A percentile compares a stretch with the other conserved stretches of the same genome.
phyloP scores from a whole-genome alignment of 257 asterid genomes.

The Lavandula angustifolia region DNA sequence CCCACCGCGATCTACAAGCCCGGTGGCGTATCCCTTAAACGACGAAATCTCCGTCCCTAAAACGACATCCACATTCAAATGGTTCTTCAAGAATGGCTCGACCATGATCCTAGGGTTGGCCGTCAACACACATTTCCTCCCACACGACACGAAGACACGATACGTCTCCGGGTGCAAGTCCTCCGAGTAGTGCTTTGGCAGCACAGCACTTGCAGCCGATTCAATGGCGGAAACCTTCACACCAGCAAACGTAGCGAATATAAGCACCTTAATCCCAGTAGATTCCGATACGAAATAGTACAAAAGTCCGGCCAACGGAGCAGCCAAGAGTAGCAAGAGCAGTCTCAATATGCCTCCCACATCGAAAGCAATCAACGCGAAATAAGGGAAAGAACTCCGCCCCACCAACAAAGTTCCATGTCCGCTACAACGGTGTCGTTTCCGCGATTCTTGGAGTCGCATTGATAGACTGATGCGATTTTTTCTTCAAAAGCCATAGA shows the following conservation, averaged over 20 bases:
- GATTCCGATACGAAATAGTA: conserved; percentile 34
- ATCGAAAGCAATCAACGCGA: conserved; percentile 38
- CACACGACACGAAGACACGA: conserved; percentile 36
- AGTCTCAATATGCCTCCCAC: conserved; percentile 37
- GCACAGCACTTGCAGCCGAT: conserved; percentile 20
- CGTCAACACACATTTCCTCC: conserved; percentile 34
- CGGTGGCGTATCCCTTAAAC: conserved; percentile 19
- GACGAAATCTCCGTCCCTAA: conserved; percentile 37
- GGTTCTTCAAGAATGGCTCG: conserved; percentile 34
- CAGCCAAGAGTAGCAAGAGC: conserved; percentile 27
- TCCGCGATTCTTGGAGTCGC: conserved; percentile 23
- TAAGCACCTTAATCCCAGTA: conserved; percentile 23
- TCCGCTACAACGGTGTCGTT: conserved; percentile 30
- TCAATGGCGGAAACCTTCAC: conserved; percentile 25
- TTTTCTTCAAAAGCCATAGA: not conserved
- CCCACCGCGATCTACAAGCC: conserved; percentile 2
- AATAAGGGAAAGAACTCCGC: conserved; percentile 33
- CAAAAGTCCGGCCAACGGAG: conserved; percentile 27
- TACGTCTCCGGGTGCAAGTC: conserved; percentile 42
- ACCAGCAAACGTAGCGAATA: conserved; percentile 35
- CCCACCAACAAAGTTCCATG: conserved; percentile 29
- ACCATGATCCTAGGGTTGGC: conserved; percentile 34
- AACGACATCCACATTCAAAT: conserved; percentile 31
- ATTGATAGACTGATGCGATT: conserved; percentile 25
- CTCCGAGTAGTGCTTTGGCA: conserved; percentile 32